Percentiles rank a stretch among this genome's conserved stretches.
phyloP scores from a whole-genome alignment of 2,329 filamentous ascomycete species.

The Curvularia lunata region DNA sequence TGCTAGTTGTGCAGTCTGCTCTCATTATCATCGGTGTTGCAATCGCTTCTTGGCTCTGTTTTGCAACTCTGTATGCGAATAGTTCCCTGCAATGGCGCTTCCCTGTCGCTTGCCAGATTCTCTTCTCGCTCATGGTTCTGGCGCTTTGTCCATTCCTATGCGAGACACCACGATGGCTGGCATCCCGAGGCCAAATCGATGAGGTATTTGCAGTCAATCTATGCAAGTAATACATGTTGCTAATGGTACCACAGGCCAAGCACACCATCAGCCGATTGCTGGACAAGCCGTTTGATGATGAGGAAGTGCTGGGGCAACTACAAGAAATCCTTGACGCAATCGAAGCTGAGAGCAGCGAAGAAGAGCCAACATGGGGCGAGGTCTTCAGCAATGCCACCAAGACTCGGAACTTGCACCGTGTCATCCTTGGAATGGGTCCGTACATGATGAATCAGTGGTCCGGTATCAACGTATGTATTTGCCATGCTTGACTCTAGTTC shows the following conservation, averaged over 20 bases:
- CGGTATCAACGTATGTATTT: constrained; percentile 25
- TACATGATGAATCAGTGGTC: constrained; percentile 52
- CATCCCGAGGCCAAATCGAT: constrained; percentile 31
- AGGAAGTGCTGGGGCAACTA: constrained; percentile 45
- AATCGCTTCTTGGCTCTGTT: constrained; percentile 24
- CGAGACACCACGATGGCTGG: constrained; percentile 51
- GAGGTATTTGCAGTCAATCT: constrained; percentile 23
- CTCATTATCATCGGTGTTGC: constrained; percentile 27
- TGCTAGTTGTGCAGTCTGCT: constrained; percentile 23
- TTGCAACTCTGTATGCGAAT: constrained; percentile 20
- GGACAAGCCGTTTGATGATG: constrained; percentile 40
- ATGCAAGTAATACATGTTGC: not conserved
- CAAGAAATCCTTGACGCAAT: constrained; percentile 47
- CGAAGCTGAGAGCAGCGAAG: constrained; percentile 35
- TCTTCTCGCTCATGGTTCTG: constrained; percentile 63
- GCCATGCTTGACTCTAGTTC: too few relatives aligned
- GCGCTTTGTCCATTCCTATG: constrained; percentile 53
- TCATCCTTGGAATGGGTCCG: constrained; percentile 48
- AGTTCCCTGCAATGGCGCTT: constrained; percentile 44
- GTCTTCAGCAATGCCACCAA: constrained; percentile 48
- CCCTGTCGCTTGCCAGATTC: constrained; percentile 61
- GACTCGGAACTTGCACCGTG: constrained; percentile 45
- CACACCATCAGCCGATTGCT: constrained; percentile 39
- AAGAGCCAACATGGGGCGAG: constrained; percentile 45
- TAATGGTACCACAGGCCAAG: constrained; percentile 15